Conservation (phyloP, 2,329 filamentous ascomycete species). For the Trichoderma polysporum region DNA sequence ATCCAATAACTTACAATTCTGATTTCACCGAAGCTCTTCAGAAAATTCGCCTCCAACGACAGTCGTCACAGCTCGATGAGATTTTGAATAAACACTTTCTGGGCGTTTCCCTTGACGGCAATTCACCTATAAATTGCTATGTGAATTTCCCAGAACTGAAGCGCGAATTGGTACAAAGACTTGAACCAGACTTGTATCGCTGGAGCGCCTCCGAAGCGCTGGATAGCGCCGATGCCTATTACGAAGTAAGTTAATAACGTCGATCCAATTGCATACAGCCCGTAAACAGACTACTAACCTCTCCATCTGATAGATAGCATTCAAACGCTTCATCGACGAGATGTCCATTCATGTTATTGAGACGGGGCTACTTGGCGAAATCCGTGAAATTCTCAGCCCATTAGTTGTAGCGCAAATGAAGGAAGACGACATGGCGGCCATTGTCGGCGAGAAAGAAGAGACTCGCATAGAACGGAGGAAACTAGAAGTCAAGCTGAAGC, state of each 20-base stretch:
- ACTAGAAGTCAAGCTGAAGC: neutral
- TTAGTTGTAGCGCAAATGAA: constrained; percentile 24
- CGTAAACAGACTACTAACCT: neutral
- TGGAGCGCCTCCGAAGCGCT: constrained; percentile 35
- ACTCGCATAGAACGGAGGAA: neutral
- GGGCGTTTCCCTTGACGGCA: neutral
- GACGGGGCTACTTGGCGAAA: constrained; percentile 23
- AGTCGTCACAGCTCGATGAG: neutral
- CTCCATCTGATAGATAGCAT: constrained; percentile 22
- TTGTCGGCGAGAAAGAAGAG: constrained; percentile 27
- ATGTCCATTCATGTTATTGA: constrained; percentile 31
- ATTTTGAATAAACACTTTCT: neutral
- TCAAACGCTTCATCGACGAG: constrained; percentile 27
- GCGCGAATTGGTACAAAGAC: neutral
- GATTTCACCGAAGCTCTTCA: constrained; percentile 44
- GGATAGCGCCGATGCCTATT: constrained; percentile 43
- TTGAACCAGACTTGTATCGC: constrained; percentile 30
- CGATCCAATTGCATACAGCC: neutral
- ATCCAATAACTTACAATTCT: constrained; percentile 56
- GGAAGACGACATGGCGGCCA: constrained; percentile 22
- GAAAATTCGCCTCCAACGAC: constrained; percentile 25
- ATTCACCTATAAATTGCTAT: neutral
- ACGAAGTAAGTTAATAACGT: constrained; percentile 34
- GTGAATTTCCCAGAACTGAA: neutral
- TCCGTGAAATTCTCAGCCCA: constrained; percentile 26